These are phyloP conservation scores for Margaritispora aquatica DNA, from an alignment of 495 filamentous ascomycete genomes.

Conservation along the genomic window DNA sequence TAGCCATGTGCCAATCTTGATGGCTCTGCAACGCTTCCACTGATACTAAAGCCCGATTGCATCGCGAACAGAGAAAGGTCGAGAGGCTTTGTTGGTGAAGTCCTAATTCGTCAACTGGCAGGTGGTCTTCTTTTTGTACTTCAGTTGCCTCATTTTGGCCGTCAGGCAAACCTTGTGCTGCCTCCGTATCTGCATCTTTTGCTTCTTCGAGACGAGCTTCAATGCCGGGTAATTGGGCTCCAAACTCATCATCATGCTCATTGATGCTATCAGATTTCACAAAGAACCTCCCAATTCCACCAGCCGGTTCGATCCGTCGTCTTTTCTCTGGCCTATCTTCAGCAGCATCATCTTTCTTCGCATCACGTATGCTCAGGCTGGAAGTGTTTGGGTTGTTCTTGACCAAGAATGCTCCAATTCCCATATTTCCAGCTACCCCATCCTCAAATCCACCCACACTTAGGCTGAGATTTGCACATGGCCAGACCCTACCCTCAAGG, in stretches of 20 bases:
- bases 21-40: constrained; percentile 65
- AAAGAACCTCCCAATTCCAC: constrained; percentile 57
- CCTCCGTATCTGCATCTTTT: constrained; percentile 24
- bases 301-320: constrained; percentile 35
- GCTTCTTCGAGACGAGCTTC: constrained; percentile 18
- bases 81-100: constrained; percentile 34
- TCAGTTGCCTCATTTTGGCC: constrained; percentile 24
- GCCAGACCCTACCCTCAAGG: constrained; percentile 75
- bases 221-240: constrained; percentile 17
- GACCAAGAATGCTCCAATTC: constrained; percentile 78
- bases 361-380: constrained; percentile 24
- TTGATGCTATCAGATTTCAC: constrained; percentile 20
- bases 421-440: constrained; percentile 71
- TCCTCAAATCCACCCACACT: constrained; percentile 90
- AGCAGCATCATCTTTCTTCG: background rate
- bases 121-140: background rate
- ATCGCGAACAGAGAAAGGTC: constrained; percentile 52
- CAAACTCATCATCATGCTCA: constrained; percentile 18
- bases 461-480: constrained; percentile 77
- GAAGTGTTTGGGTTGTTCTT: constrained; percentile 64
- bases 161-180: constrained; percentile 23
- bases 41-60: constrained; percentile 49
- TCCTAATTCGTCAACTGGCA: constrained; percentile 10
- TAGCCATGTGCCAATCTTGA: constrained; percentile 94
- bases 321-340: constrained; percentile 43